These are phyloP conservation scores for Fusarium transvaalense DNA, from an alignment of 2,329 filamentous ascomycete genomes.

Conservation along the genomic window DNA sequence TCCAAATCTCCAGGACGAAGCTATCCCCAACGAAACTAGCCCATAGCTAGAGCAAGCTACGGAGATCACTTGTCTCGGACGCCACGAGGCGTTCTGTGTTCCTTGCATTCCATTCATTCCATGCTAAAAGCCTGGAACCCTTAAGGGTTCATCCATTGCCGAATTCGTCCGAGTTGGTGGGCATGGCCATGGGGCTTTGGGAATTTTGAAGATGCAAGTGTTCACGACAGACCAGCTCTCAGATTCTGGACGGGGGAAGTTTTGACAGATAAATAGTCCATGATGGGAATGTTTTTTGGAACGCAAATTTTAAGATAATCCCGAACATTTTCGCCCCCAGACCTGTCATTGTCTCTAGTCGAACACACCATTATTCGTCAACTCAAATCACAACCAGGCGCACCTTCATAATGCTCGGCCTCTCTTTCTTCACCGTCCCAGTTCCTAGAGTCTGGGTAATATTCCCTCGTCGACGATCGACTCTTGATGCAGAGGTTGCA, in stretches of 20 bases:
- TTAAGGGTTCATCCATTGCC: conserved; percentile 16
- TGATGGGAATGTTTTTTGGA: background rate
- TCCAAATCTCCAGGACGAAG: conserved; percentile 13
- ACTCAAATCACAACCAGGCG: background rate
- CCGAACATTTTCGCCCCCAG: conserved; percentile 6
- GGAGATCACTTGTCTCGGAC: conserved; percentile 8
- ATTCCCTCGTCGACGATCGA: conserved; percentile 38
- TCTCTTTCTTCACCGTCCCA: conserved; percentile 37
- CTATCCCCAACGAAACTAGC: conserved; percentile 5
- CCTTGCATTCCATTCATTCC: conserved; percentile 38
- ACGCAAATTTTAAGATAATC: background rate
- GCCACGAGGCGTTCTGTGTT: conserved; percentile 21
- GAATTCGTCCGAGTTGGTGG: conserved; percentile 25
- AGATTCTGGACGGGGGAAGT: background rate
- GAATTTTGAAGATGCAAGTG: conserved; percentile 10
- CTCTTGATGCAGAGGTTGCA: conserved; percentile 27
- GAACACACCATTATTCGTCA: background rate
- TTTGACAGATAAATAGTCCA: conserved; percentile 15
- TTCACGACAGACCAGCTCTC: background rate
- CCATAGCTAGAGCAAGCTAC: background rate
- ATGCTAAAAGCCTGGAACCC: conserved; percentile 26
- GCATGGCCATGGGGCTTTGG: conserved; percentile 21
- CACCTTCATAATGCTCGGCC: conserved; percentile 37
- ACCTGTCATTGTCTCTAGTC: background rate
- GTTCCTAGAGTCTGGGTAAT: conserved; percentile 36